Evolutionary conservation across 352 stramenopile species (phyloP).

Genomic region (Phytophthora colocasiae): DNA sequence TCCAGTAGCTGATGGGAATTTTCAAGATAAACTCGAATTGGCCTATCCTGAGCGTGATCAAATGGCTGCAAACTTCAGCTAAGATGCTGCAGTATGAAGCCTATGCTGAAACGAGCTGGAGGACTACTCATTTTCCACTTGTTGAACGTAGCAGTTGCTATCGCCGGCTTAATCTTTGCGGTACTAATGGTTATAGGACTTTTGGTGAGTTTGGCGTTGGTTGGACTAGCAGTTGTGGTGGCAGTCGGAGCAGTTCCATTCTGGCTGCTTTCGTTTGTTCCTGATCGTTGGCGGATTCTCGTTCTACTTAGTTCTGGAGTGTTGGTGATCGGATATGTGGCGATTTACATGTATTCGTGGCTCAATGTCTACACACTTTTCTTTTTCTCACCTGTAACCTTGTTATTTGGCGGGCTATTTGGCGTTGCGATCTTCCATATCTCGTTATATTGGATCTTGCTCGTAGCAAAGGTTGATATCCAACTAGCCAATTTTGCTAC

Average conservation of each 20-base stretch:
- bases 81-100: not conserved
- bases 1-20: not conserved
- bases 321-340: too few species aligned
- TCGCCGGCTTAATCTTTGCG: not conserved
- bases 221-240: not conserved
- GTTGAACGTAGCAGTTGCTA: slow-evolving; percentile 4
- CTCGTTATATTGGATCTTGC: not conserved
- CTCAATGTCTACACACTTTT: not conserved
- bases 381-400: not conserved
- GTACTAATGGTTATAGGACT: not conserved
- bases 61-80: not conserved
- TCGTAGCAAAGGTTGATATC: not conserved
- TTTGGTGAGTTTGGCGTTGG: not conserved
- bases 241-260: not conserved
- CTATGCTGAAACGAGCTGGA: not conserved
- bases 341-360: not conserved
- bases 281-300: not conserved
- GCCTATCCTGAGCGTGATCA: not conserved
- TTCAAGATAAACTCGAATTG: slow-evolving; percentile 3
- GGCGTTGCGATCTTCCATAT: not conserved
- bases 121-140: slow-evolving; percentile 1
- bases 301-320: too few species aligned
- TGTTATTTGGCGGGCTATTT: not conserved
- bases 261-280: not conserved
- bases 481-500: not conserved